phyloP scores from a whole-genome alignment of 495 filamentous ascomycete species.

The Schizothecium vesticola region DNA sequence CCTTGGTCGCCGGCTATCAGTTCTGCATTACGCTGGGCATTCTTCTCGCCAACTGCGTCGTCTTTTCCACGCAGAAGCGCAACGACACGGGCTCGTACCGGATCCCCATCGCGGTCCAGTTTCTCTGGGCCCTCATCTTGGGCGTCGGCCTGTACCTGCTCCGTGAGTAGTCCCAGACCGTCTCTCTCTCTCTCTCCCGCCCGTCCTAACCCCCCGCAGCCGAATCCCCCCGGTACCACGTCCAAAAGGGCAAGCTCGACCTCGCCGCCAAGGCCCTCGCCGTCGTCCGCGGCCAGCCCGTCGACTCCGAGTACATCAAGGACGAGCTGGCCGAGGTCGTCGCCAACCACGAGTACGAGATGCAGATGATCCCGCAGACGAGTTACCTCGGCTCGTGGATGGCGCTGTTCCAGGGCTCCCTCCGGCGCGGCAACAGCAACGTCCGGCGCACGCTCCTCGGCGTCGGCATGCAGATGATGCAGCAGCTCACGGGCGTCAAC shows the following conservation, averaged over 20 bases:
- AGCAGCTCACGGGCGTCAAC: constrained; percentile 72
- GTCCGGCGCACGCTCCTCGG: constrained; percentile 69
- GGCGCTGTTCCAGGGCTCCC: constrained; percentile 56
- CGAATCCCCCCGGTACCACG: constrained; percentile 75
- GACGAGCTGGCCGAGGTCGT: constrained; percentile 74
- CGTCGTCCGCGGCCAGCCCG: constrained; percentile 59
- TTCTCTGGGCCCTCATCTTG: constrained; percentile 64
- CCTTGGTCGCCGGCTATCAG: constrained; percentile 70
- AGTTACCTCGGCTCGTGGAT: constrained; percentile 62
- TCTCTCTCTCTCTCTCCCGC: background rate
- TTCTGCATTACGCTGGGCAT: constrained; percentile 73
- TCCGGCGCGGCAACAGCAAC: constrained; percentile 50
- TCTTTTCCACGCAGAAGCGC: constrained; percentile 60
- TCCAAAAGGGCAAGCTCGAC: constrained; percentile 65
- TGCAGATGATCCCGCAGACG: constrained; percentile 54
- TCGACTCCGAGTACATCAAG: constrained; percentile 58
- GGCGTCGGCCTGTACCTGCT: constrained; percentile 56
- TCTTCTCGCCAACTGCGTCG: constrained; percentile 65
- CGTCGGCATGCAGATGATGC: constrained; percentile 64
- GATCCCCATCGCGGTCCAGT: constrained; percentile 65
- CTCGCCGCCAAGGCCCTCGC: constrained; percentile 56
- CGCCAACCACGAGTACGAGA: constrained; percentile 76
- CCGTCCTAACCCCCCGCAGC: constrained; percentile 26
- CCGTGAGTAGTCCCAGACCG: constrained; percentile 29
- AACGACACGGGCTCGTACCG: constrained; percentile 63